phyloP scores from a whole-genome alignment of 768 basidiomycete species.

The Hygrophoropsis aurantiaca region DNA sequence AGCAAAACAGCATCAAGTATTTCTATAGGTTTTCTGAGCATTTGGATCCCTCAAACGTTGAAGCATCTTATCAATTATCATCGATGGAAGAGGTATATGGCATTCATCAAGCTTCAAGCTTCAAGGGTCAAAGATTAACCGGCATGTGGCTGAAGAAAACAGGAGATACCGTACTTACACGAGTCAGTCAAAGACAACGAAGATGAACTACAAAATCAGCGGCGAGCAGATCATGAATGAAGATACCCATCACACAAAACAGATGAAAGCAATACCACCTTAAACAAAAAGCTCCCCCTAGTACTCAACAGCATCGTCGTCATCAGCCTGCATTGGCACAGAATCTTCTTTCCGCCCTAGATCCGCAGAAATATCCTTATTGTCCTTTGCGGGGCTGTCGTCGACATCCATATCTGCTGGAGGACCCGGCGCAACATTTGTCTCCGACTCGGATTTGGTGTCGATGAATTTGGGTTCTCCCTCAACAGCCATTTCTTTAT shows the following conservation, averaged over 20 bases:
- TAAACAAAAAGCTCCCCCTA: slow-evolving; percentile 36
- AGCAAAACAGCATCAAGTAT: too few relatives aligned
- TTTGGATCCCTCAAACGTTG: too few relatives aligned
- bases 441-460: not conserved
- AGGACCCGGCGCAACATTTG: slow-evolving; percentile 7
- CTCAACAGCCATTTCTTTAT: slow-evolving; percentile 35
- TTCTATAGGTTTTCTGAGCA: too few relatives aligned
- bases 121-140: not conserved
- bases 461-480: slow-evolving; percentile 10
- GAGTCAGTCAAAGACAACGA: not conserved
- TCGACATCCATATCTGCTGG: slow-evolving; percentile 36
- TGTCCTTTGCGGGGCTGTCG: slow-evolving; percentile 29
- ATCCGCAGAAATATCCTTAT: slow-evolving; percentile 37
- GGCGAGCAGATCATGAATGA: slow-evolving; percentile 3
- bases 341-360: slow-evolving; percentile 54
- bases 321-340: slow-evolving; percentile 59
- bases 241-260: not conserved
- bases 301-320: slow-evolving; percentile 83
- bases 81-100: too few relatives aligned
- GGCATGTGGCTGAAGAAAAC: not conserved
- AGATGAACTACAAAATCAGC: not conserved
- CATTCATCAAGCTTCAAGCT: not conserved
- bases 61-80: too few relatives aligned
- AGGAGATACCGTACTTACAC: not conserved
- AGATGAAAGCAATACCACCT: slow-evolving; percentile 16